A percentile compares a stretch with the other conserved stretches of the same genome.
Evolutionary conservation across 441 rosid genomes (phyloP).

Genomic region (Jatropha podagrica): DNA sequence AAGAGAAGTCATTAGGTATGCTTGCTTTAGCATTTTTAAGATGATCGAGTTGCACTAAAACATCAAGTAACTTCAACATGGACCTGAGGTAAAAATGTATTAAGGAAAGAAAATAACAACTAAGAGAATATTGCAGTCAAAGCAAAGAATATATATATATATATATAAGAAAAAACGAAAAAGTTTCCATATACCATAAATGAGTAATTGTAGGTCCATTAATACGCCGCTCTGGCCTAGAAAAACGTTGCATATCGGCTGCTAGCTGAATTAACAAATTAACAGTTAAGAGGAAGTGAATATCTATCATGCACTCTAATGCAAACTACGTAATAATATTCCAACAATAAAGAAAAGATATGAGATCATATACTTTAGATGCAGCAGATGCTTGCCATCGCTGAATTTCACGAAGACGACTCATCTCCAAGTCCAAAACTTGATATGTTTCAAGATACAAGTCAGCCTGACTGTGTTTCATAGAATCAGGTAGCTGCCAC

Average conservation of each 20-base stretch:
- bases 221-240: conserved; percentile 95
- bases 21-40: conserved; percentile 99
- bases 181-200: conserved; percentile 58
- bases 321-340: conserved; percentile 11
- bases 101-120: conserved; percentile 14
- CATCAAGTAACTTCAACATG: conserved; percentile 95
- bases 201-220: conserved; percentile 98
- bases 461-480: conserved; percentile 99
- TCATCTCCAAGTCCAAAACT: conserved; percentile 99
- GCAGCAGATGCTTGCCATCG: conserved; percentile 97
- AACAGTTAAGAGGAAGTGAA: conserved; percentile 18
- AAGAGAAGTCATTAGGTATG: conserved; percentile 99
- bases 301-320: conserved; percentile 8
- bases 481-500: conserved; percentile 96
- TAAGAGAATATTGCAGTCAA: background rate
- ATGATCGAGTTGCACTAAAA: conserved; percentile 98
- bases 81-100: conserved; percentile 57
- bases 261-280: conserved; percentile 73
- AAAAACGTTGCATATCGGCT: conserved; percentile 99
- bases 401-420: conserved; percentile 96
- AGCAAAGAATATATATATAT: background rate
- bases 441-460: conserved; percentile 96
- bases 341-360: conserved; percentile 13
- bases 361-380: conserved; percentile 60
- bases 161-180: conserved; percentile 9